Evolutionary conservation across 2,329 filamentous ascomycete species (phyloP).

Genomic region (Sarocladiaceae sp.): DNA sequence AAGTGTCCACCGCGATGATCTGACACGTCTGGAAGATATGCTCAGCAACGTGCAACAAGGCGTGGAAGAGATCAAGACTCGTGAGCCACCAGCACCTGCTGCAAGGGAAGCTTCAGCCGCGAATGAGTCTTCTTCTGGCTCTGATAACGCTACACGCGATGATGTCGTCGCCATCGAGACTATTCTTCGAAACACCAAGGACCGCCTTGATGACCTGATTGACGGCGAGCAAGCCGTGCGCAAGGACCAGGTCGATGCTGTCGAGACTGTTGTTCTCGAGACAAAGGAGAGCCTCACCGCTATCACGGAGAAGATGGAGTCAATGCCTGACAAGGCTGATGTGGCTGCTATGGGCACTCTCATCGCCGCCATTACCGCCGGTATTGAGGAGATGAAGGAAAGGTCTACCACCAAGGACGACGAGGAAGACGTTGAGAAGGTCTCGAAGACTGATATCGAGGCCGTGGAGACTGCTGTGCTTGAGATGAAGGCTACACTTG

Average conservation of each 20-base stretch:
- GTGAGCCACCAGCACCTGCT: slow-evolving; percentile 19
- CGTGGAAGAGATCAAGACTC: slow-evolving; percentile 31
- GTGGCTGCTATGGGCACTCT: slow-evolving; percentile 72
- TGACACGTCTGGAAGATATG: slow-evolving; percentile 51
- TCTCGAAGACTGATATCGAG: slow-evolving; percentile 79
- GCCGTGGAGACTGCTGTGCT: slow-evolving; percentile 75
- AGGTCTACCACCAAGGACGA: slow-evolving; percentile 55
- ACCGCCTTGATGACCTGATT: slow-evolving; percentile 75
- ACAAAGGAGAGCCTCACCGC: slow-evolving; percentile 69
- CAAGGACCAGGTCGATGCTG: slow-evolving; percentile 60
- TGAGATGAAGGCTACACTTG: slow-evolving; percentile 78
- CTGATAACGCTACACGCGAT: slow-evolving; percentile 51
- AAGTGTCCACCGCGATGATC: slow-evolving; percentile 46
- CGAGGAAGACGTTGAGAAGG: slow-evolving; percentile 31
- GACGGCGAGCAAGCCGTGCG: slow-evolving; percentile 67
- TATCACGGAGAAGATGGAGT: slow-evolving; percentile 63
- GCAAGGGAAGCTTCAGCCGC: slow-evolving; percentile 16
- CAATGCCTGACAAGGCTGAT: slow-evolving; percentile 73
- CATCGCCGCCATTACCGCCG: slow-evolving; percentile 69
- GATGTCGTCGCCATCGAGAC: slow-evolving; percentile 90
- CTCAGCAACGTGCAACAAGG: slow-evolving; percentile 21
- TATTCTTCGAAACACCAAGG: slow-evolving; percentile 83
- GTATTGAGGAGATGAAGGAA: slow-evolving; percentile 70
- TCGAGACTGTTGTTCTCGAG: slow-evolving; percentile 66
- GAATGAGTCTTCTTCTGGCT: slow-evolving; percentile 34